phyloP scores from a whole-genome alignment of 73 alveolate species.

The Blepharisma japonicum region DNA sequence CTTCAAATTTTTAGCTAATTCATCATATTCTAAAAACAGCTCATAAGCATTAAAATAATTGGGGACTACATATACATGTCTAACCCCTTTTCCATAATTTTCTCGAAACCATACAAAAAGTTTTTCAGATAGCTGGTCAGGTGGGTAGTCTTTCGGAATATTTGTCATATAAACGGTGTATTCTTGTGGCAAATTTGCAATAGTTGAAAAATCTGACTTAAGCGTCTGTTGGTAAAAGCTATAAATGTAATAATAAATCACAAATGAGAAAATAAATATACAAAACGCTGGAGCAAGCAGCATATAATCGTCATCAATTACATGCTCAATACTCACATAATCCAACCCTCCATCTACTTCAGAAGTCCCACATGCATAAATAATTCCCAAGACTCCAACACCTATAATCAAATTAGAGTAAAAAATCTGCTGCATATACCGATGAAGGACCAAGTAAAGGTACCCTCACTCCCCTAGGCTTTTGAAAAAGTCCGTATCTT shows the following conservation, averaged over 20 bases:
- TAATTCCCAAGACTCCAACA: neutral
- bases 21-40: neutral
- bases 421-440: neutral
- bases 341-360: neutral
- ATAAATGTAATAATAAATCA: neutral
- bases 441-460: neutral
- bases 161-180: neutral
- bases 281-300: slow-evolving; percentile 1
- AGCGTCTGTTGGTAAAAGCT: no score
- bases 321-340: neutral
- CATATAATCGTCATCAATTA: neutral
- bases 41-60: slow-evolving; percentile 1
- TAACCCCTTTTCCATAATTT: neutral
- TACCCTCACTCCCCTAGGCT: slow-evolving; percentile 2
- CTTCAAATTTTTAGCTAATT: neutral
- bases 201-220: no score
- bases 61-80: neutral
- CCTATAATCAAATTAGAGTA: neutral
- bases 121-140: neutral
- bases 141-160: slow-evolving; percentile 24
- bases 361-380: neutral
- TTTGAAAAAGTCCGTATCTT: neutral
- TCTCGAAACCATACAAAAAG: neutral
- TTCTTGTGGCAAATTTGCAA: no score
- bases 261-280: slow-evolving; percentile 14